These are phyloP conservation scores for Hypoxylon intermedium DNA, from an alignment of 495 filamentous ascomycete species.

Conservation along the genomic window DNA sequence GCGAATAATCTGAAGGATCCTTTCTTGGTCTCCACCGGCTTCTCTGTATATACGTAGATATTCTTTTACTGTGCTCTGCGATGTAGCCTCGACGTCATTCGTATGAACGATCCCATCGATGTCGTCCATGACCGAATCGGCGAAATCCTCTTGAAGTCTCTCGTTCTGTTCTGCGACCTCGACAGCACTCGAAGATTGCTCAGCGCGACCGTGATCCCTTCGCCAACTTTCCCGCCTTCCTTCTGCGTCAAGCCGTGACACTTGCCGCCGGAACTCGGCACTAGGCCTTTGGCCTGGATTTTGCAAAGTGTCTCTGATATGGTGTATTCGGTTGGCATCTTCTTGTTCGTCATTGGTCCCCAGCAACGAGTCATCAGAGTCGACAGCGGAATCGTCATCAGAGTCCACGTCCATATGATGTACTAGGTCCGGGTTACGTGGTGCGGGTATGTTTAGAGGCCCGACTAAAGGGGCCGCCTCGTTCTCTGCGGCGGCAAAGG, in stretches of 20 bases:
- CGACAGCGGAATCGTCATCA: slow-evolving; percentile 16
- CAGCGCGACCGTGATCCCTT: not conserved
- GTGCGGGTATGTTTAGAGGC: slow-evolving; percentile 29
- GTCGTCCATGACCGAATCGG: slow-evolving; percentile 1
- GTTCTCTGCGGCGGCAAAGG: slow-evolving; percentile 60
- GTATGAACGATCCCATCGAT: not conserved
- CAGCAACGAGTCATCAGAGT: not conserved
- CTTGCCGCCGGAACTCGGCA: slow-evolving; percentile 25
- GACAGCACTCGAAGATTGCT: not conserved
- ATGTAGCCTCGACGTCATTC: slow-evolving; percentile 8
- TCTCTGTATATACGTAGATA: slow-evolving; percentile 60
- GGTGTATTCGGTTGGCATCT: slow-evolving; percentile 4
- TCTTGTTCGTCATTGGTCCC: slow-evolving; percentile 18
- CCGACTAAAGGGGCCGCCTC: slow-evolving; percentile 50
- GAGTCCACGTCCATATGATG: slow-evolving; percentile 30
- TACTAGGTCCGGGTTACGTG: slow-evolving; percentile 11
- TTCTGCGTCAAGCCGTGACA: slow-evolving; percentile 2
- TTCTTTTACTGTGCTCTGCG: slow-evolving; percentile 47
- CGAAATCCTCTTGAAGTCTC: slow-evolving; percentile 1
- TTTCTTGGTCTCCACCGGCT: slow-evolving; percentile 64
- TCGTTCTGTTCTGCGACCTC: not conserved
- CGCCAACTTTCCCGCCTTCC: not conserved
- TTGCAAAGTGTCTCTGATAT: slow-evolving; percentile 11
- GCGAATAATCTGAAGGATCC: slow-evolving; percentile 66
- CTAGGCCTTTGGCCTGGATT: slow-evolving; percentile 35